Conservation (phyloP, 495 filamentous ascomycete genomes). For the Aspergillus biplanus region DNA sequence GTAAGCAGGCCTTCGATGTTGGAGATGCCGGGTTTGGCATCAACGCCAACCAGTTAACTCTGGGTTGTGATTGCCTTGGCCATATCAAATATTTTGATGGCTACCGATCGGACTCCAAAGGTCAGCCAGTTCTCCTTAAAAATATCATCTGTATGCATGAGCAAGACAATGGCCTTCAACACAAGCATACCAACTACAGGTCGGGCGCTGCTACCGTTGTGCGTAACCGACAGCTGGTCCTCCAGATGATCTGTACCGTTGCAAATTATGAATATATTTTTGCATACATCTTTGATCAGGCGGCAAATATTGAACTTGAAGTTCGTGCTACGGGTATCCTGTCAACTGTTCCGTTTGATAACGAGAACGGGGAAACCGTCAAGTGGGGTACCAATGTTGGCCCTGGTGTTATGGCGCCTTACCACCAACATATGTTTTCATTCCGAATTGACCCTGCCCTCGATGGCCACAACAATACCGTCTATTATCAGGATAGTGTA, state of each 20-base stretch:
- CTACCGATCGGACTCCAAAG: slow-evolving; percentile 58
- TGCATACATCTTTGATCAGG: slow-evolving; percentile 83
- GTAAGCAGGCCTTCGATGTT: slow-evolving; percentile 72
- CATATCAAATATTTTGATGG: slow-evolving; percentile 68
- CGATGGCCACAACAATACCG: slow-evolving; percentile 71
- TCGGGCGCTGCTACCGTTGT: slow-evolving; percentile 62
- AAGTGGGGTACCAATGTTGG: slow-evolving; percentile 86
- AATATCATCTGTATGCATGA: slow-evolving; percentile 71
- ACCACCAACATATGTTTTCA: slow-evolving; percentile 91
- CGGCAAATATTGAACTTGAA: slow-evolving; percentile 79
- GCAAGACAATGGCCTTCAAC: slow-evolving; percentile 66
- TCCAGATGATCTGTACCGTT: slow-evolving; percentile 78
- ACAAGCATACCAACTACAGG: slow-evolving; percentile 72
- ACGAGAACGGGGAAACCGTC: slow-evolving; percentile 55
- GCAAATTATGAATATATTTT: slow-evolving; percentile 88
- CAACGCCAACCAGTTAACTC: slow-evolving; percentile 67
- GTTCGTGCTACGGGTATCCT: slow-evolving; percentile 86
- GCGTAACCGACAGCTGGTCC: slow-evolving; percentile 62
- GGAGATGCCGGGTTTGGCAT: slow-evolving; percentile 69
- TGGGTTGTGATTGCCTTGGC: slow-evolving; percentile 71
- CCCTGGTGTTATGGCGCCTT: slow-evolving; percentile 77
- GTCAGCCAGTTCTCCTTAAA: slow-evolving; percentile 55
- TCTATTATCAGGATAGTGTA: slow-evolving; percentile 74
- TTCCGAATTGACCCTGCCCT: slow-evolving; percentile 83
- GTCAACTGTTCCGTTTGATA: slow-evolving; percentile 78